These are phyloP conservation scores for Pichia sp. DNA, from an alignment of 1,139 yeast species.

Conservation along the genomic window DNA sequence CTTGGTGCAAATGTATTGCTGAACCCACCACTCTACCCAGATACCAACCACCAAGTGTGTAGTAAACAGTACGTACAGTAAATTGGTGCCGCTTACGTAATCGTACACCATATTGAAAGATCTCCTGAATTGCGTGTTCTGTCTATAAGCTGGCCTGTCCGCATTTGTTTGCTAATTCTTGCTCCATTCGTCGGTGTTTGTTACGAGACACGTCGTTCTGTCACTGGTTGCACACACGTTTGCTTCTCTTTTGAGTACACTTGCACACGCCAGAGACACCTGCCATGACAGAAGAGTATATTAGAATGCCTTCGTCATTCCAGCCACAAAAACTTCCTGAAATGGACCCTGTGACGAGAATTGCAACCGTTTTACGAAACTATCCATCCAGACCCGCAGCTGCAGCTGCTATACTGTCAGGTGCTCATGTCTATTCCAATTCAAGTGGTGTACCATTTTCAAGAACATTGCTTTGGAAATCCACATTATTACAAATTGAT, in stretches of 20 bases:
- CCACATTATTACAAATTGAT: constrained; percentile 18
- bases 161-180: too few species aligned
- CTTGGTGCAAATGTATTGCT: too few species aligned
- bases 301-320: constrained; percentile 2
- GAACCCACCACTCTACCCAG: too few species aligned
- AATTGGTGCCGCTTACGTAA: too few species aligned
- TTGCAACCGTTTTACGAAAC: constrained; percentile 3
- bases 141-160: too few species aligned
- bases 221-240: too few species aligned
- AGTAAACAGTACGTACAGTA: too few species aligned
- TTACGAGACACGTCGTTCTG: too few species aligned
- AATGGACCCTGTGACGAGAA: constrained; percentile 6
- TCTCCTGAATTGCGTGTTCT: too few species aligned
- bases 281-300: not conserved
- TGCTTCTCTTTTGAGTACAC: not conserved
- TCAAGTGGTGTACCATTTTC: constrained; percentile 16
- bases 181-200: too few species aligned
- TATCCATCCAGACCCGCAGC: constrained; percentile 17
- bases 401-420: constrained; percentile 16
- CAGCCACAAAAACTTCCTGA: not conserved
- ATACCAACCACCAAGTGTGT: too few species aligned
- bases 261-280: not conserved
- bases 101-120: too few species aligned
- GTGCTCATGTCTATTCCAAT: constrained; percentile 11
- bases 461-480: constrained; percentile 24